Evolutionary conservation across 1,284 basidiomycete genomes (phyloP).

Genomic region (Trichosporon sp.): DNA sequence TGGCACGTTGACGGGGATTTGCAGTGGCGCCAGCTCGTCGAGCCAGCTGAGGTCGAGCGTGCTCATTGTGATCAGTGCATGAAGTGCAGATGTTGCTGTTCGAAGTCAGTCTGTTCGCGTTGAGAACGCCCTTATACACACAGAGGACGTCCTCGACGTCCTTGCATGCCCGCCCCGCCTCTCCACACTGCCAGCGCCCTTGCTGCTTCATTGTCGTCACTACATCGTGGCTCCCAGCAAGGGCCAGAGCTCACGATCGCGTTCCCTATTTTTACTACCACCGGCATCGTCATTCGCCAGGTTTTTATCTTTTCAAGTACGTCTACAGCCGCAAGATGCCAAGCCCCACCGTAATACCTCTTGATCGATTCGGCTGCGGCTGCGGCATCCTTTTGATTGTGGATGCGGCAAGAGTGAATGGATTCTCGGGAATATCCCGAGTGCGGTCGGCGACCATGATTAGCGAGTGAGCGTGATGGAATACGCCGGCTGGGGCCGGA

Average conservation of each 20-base stretch:
- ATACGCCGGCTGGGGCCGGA: constrained; percentile 8
- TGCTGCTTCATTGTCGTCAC: not conserved
- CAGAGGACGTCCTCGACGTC: not conserved
- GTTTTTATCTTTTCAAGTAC: not conserved
- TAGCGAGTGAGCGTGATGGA: not conserved
- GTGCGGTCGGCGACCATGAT: not conserved
- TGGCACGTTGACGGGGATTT: not conserved
- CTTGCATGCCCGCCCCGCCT: not conserved
- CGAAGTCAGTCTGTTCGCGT: not conserved
- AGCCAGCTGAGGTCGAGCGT: not conserved
- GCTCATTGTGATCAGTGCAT: not conserved
- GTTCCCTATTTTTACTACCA: too few species aligned
- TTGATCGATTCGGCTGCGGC: not conserved
- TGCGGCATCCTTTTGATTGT: too few species aligned
- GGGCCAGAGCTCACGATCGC: too few species aligned
- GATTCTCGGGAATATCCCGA: not conserved
- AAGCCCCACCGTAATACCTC: not conserved
- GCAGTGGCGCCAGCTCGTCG: constrained; percentile 4
- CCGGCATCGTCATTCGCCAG: not conserved
- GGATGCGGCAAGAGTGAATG: not conserved
- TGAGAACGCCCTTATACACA: not conserved
- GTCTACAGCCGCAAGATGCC: not conserved
- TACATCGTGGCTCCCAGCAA: too few species aligned
- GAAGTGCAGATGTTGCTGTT: not conserved
- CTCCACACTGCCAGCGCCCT: not conserved